These are phyloP conservation scores for Fusarium goolgardi DNA, from an alignment of 2,329 filamentous ascomycete species.

Conservation along the genomic window DNA sequence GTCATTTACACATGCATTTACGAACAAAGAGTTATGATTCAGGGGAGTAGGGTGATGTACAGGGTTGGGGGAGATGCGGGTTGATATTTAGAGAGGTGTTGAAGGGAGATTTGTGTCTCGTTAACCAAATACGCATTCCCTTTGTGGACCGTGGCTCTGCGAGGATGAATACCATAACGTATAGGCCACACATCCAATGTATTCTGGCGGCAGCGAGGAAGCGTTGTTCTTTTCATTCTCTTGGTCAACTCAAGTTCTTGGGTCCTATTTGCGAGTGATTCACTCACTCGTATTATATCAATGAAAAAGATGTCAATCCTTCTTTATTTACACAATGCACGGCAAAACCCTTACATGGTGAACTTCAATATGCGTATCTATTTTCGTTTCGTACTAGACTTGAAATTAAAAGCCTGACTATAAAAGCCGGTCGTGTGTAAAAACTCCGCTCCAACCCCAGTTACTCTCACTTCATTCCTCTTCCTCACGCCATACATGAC, in stretches of 20 bases:
- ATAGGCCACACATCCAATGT: conserved; percentile 33
- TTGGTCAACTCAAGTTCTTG: conserved; percentile 31
- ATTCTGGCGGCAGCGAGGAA: conserved; percentile 39
- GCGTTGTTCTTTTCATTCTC: conserved; percentile 35
- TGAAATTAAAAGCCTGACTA: neutral
- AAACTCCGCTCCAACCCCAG: conserved; percentile 1
- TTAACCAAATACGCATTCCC: conserved; percentile 29
- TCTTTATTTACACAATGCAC: neutral
- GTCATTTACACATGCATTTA: conserved; percentile 45
- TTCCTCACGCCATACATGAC: conserved; percentile 26
- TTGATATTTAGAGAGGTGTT: conserved; percentile 10
- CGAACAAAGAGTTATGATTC: conserved; percentile 32
- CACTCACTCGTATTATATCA: conserved; percentile 30
- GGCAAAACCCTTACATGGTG: neutral
- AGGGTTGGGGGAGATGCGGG: conserved; percentile 1
- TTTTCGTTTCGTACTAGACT: neutral
- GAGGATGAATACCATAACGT: conserved; percentile 30
- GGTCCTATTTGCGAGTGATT: conserved; percentile 25
- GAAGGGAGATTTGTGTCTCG: conserved; percentile 27
- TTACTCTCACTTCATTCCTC: neutral
- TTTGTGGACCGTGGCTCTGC: conserved; percentile 6
- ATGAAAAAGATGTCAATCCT: conserved; percentile 41
- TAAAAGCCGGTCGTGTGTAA: neutral
- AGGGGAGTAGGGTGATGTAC: conserved; percentile 5
- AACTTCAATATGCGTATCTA: neutral